These are phyloP conservation scores for Fusarium buharicum DNA, from an alignment of 2,329 filamentous ascomycete species.

Conservation along the genomic window DNA sequence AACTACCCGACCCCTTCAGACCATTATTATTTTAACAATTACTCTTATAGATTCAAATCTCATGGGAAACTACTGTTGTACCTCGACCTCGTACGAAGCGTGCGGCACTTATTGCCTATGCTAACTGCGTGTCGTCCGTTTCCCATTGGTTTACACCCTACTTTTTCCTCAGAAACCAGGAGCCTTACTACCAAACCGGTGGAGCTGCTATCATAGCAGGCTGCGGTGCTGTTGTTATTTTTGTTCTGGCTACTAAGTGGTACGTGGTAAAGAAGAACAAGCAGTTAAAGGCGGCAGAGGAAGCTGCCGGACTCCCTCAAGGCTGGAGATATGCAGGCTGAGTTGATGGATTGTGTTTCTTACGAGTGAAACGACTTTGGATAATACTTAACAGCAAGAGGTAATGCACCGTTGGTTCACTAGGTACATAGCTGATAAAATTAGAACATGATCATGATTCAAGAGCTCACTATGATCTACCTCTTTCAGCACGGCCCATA, in stretches of 20 bases:
- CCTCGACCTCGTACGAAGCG: conserved; percentile 54
- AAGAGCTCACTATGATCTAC: too few species aligned
- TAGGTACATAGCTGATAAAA: too few species aligned
- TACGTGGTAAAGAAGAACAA: conserved; percentile 42
- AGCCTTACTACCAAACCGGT: conserved; percentile 47
- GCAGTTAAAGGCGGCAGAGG: conserved; percentile 34
- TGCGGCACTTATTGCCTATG: conserved; percentile 56
- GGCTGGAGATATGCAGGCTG: conserved; percentile 31
- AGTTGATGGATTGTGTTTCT: too few species aligned
- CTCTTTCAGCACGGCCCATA: too few species aligned
- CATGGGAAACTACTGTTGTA: conserved; percentile 56
- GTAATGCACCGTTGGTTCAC: too few species aligned
- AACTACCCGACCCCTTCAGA: accelerated
- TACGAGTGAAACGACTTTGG: too few species aligned
- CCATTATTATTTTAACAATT: accelerated
- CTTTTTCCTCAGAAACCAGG: conserved; percentile 49
- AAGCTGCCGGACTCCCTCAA: conserved; percentile 21
- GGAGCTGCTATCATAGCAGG: conserved; percentile 45
- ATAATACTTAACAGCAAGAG: too few species aligned
- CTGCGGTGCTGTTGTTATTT: conserved; percentile 37
- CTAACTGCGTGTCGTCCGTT: conserved; percentile 53
- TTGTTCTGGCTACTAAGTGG: conserved; percentile 38
- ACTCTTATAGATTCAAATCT: conserved; percentile 44
- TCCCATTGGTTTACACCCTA: conserved; percentile 57
- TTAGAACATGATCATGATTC: too few species aligned